Percentiles rank a stretch among this genome's conserved stretches.
Evolutionary conservation across 345 rosid species (phyloP).

Genomic region (Eucalyptus sp.): DNA sequence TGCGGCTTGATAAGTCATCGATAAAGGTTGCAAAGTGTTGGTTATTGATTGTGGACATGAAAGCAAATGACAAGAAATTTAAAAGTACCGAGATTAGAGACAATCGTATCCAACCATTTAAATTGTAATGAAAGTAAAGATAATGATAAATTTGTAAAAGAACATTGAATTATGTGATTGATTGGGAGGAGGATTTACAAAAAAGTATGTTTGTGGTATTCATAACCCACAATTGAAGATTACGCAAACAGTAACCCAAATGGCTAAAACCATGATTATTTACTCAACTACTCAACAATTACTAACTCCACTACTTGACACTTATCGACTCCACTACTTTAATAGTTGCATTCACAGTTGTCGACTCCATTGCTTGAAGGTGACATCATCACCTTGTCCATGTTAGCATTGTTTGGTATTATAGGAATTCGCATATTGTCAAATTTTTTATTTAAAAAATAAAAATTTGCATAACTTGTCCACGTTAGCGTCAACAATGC

Average conservation of each 20-base stretch:
- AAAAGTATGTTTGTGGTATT: no score
- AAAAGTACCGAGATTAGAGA: no score
- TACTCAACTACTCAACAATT: neutral
- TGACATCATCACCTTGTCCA: neutral
- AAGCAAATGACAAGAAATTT: no score
- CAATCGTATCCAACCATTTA: neutral
- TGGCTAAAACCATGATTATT: neutral
- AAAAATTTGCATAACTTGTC: no score
- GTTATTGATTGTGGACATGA: neutral
- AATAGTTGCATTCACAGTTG: neutral
- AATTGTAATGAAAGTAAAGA: neutral
- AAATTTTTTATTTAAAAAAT: no score
- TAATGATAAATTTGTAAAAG: neutral
- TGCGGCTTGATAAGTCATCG: neutral
- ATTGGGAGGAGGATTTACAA: neutral
- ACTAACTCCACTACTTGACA: neutral
- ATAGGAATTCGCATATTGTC: no score
- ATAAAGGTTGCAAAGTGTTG: neutral
- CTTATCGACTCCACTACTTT: neutral
- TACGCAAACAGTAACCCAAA: neutral
- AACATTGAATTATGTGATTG: neutral
- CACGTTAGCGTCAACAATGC: fast-evolving
- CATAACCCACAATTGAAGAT: no score
- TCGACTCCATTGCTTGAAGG: neutral
- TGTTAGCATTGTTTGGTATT: no score